Conservation (phyloP, 2,329 filamentous ascomycete species). For the Colletotrichum scovillei region DNA sequence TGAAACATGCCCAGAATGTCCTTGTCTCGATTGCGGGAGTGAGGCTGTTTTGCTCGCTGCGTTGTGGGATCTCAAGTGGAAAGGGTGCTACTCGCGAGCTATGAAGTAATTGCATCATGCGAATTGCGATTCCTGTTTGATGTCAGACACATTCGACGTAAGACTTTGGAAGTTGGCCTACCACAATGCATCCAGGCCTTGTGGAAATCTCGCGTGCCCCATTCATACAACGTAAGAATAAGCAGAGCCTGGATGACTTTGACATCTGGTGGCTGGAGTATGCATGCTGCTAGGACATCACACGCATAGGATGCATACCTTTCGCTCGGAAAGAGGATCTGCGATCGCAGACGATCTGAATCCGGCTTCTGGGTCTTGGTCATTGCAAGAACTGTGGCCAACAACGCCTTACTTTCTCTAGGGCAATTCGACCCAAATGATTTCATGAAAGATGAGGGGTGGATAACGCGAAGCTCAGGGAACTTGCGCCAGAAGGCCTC, state of each 20-base stretch:
- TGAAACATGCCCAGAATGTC: slow-evolving; percentile 58
- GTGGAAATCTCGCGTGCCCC: slow-evolving; percentile 54
- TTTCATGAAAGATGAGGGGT: slow-evolving; percentile 45
- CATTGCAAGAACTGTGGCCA: slow-evolving; percentile 44
- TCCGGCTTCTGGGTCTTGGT: slow-evolving; percentile 46
- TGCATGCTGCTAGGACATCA: slow-evolving; percentile 41
- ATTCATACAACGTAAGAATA: slow-evolving; percentile 53
- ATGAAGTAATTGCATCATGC: slow-evolving; percentile 51
- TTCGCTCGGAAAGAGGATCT: slow-evolving; percentile 44
- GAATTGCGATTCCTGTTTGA: slow-evolving; percentile 47
- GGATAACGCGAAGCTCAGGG: slow-evolving; percentile 47
- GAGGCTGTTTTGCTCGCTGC: slow-evolving; percentile 37
- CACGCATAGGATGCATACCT: slow-evolving; percentile 47
- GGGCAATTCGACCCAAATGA: slow-evolving; percentile 39
- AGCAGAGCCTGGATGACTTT: slow-evolving; percentile 52
- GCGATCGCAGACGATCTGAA: slow-evolving; percentile 43
- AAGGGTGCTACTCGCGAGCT: slow-evolving; percentile 43
- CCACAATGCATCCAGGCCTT: slow-evolving; percentile 56
- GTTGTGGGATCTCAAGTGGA: slow-evolving; percentile 40
- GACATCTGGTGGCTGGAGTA: slow-evolving; percentile 44
- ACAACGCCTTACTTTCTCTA: slow-evolving; percentile 43
- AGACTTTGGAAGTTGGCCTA: slow-evolving; percentile 8
- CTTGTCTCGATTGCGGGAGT: slow-evolving; percentile 48
- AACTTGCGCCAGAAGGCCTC: slow-evolving; percentile 49
- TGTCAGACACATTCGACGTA: not conserved